phyloP scores from a whole-genome alignment of 2,329 filamentous ascomycete species.

The Fusarium nelsonii region DNA sequence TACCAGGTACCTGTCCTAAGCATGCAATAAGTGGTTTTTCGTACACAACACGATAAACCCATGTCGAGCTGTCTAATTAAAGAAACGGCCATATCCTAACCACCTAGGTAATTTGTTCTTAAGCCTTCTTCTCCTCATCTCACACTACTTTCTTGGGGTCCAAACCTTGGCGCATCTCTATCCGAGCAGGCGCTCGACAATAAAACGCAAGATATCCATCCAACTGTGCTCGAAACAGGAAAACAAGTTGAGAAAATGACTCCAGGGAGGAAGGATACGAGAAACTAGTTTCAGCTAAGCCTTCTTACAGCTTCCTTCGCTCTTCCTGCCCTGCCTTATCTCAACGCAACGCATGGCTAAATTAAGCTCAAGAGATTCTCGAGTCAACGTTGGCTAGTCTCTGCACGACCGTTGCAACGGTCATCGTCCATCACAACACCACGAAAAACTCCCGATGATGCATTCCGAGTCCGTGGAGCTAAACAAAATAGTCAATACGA shows the following conservation, averaged over 20 bases:
- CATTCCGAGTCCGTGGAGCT: neutral
- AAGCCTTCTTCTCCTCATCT: neutral
- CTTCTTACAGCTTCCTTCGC: neutral
- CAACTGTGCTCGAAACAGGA: neutral
- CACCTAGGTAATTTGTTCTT: neutral
- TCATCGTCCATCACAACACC: neutral
- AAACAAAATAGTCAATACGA: neutral
- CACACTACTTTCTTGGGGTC: neutral
- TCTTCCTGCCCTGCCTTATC: neutral
- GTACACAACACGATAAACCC: constrained; percentile 25
- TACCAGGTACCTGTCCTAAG: neutral
- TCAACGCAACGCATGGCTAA: neutral
- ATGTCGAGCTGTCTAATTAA: constrained; percentile 17
- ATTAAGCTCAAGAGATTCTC: constrained; percentile 1
- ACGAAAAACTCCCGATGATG: neutral
- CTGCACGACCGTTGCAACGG: neutral
- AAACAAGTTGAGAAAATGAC: neutral
- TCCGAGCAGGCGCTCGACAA: neutral
- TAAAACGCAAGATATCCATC: neutral
- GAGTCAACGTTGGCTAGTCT: neutral
- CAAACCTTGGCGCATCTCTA: neutral
- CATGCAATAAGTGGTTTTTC: constrained; percentile 10
- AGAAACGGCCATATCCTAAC: neutral
- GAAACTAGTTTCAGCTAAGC: constrained; percentile 3
- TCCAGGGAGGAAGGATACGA: constrained; percentile 1